Base-by-base conservation (phyloP, 768 basidiomycete genomes). In the Sporobolomyces pararoseus region DNA sequence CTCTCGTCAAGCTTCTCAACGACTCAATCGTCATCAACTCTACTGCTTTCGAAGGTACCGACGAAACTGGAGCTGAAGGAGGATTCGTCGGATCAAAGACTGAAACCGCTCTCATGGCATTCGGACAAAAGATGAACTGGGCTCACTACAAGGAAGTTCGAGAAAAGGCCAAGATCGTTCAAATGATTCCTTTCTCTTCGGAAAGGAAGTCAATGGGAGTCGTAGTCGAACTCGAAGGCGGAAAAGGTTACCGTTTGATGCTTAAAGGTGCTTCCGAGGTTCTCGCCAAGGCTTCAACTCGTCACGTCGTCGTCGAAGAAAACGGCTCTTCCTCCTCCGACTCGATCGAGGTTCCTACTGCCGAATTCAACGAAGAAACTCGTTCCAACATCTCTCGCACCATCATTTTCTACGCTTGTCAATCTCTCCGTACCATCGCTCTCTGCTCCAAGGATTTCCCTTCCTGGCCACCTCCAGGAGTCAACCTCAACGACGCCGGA, bases 391-490 rank as follows among this genome's bases (percentile, higher is more conserved):
- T 97, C 78, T 71, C 84, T 32, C 85, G 90, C 53, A 97, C 95
- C 19, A 97, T 94, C 80, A 94, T 95, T 74, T 95, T 96, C 80
- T 98, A 99, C 79, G 94, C 94, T 76, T 94, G 94, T 79, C 95
- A 98, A 81, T 89, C 87, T 17, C 86, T 97, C 14, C 86, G 95
- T 58, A 97, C 96, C 2, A 90, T 99, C 74, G 92, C 94, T 1
- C 80, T 97, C 52, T 96, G 94, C 79, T 97, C 97, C 78, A 85
- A 87, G 55, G 94, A 99, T 77, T 87, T 96, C 66, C 78, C 86
- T 7, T 79, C 82, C 1, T 97, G 95, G 94, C 95, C 95, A 16
- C 93, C 94, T 6, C 64, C 76, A 19, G 76, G 76, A 34, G 66
- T 71, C 16, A 61, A 74, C 35, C 47, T 55, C 14, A 66, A 59